Conservation (phyloP, 73 alveolate species). For the Breviolum minutum region DNA sequence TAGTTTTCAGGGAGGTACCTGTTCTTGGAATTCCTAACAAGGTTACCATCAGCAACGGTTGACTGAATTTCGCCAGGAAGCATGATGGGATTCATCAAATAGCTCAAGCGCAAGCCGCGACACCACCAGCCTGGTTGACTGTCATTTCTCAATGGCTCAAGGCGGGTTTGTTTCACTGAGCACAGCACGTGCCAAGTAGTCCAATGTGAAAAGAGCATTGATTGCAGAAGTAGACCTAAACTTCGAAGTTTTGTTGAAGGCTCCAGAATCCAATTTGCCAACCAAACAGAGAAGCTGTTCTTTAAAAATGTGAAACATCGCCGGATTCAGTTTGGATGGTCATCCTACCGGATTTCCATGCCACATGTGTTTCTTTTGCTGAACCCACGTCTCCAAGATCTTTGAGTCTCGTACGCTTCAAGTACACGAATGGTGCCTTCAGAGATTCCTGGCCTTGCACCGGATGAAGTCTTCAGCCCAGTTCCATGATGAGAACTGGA, state of each 20-base stretch:
- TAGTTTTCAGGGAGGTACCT: background rate
- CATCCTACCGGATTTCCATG: background rate
- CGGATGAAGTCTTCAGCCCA: background rate
- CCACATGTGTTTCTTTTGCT: background rate
- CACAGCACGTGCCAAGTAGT: conserved; percentile 41
- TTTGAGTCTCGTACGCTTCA: conserved; percentile 16
- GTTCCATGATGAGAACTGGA: background rate
- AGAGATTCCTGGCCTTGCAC: conserved; percentile 54
- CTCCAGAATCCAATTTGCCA: background rate
- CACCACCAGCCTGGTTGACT: conserved; percentile 85
- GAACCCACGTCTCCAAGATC: background rate
- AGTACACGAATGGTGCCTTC: conserved; percentile 88
- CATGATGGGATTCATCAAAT: conserved; percentile 59
- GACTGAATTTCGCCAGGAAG: background rate
- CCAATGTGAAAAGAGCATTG: conserved; percentile 56
- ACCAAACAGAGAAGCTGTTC: background rate
- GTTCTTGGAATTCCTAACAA: no score
- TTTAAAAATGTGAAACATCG: background rate
- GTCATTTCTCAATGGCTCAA: background rate
- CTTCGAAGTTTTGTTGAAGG: background rate
- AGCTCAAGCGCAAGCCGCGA: conserved; percentile 64
- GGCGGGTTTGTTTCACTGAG: background rate
- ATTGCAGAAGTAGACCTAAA: conserved; percentile 53
- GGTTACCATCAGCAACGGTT: no score
- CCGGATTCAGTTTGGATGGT: background rate